A percentile compares a stretch with the other conserved stretches of the same genome.
Conservation (phyloP, 2,329 filamentous ascomycete species). For the Cytospora piceae region DNA sequence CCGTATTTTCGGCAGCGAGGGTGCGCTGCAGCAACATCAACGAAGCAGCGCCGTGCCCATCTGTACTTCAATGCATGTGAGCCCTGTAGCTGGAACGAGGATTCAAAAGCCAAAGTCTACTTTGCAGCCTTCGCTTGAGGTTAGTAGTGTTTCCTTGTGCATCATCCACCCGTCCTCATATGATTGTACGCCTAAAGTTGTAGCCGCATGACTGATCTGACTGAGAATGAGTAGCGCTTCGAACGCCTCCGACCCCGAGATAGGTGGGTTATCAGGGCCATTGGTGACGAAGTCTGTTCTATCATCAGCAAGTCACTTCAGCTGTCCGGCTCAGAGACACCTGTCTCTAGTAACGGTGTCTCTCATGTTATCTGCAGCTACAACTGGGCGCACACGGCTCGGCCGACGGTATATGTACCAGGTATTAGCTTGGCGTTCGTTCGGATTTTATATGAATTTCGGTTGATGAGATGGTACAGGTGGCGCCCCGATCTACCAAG, state of each 20-base stretch:
- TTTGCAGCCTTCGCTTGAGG: background rate
- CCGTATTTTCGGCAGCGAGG: background rate
- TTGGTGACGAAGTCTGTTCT: background rate
- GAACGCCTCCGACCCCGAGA: background rate
- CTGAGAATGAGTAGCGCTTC: background rate
- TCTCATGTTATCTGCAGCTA: constrained; percentile 18
- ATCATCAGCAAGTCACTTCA: constrained; percentile 3
- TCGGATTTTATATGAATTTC: background rate
- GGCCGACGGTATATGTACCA: constrained; percentile 8
- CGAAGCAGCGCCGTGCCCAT: background rate
- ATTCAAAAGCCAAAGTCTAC: background rate
- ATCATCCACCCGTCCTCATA: no score
- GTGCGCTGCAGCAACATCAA: constrained; percentile 1
- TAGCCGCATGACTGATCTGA: background rate
- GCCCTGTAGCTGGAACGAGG: background rate
- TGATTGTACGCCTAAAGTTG: no score
- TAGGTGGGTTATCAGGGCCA: background rate
- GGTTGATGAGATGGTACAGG: background rate
- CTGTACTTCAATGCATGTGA: background rate
- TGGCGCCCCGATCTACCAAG: background rate
- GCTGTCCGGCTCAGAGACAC: background rate
- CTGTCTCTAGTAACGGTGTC: background rate
- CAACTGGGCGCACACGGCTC: constrained; percentile 10
- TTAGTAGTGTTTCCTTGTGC: no score
- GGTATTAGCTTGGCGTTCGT: background rate